Evolutionary conservation across 2,329 filamentous ascomycete species (phyloP).

Genomic region (Cladophialophora carrionii): DNA sequence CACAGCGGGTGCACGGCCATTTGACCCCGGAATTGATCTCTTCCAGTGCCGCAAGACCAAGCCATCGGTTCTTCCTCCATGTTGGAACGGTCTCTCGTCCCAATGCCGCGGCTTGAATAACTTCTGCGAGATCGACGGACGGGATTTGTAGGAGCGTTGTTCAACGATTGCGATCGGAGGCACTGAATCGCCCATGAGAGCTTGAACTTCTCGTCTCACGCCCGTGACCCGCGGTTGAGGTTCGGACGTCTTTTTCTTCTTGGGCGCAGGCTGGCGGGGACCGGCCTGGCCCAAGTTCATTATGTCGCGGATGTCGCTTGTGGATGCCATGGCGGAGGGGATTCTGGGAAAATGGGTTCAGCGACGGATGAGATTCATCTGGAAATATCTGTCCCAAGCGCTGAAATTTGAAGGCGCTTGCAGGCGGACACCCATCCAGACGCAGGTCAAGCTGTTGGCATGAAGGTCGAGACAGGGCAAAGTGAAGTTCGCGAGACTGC

Average conservation of each 20-base stretch:
- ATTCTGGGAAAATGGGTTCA: neutral
- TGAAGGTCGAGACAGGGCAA: neutral
- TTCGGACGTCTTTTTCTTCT: constrained; percentile 74
- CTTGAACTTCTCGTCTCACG: constrained; percentile 56
- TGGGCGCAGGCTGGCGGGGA: constrained; percentile 56
- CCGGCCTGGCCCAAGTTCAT: constrained; percentile 74
- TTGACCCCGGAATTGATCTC: constrained; percentile 56
- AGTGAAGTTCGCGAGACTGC: constrained; percentile 8
- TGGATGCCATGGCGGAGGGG: constrained; percentile 60
- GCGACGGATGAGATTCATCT: neutral
- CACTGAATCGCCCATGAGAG: constrained; percentile 55
- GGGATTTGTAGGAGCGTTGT: constrained; percentile 54
- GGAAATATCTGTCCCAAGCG: neutral
- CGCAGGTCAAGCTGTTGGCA: neutral
- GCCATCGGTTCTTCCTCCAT: constrained; percentile 73
- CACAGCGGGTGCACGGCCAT: constrained; percentile 28
- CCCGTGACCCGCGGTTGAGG: constrained; percentile 50
- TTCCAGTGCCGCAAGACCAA: constrained; percentile 81
- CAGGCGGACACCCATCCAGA: neutral
- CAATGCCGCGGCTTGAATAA: constrained; percentile 38
- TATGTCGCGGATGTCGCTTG: constrained; percentile 83
- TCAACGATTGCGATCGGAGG: constrained; percentile 58
- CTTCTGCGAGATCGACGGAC: constrained; percentile 37
- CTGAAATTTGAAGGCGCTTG: neutral
- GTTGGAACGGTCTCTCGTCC: constrained; percentile 63